These are phyloP conservation scores for Phytophthora boehmeriae DNA, from an alignment of 352 stramenopile genomes.

Conservation along the genomic window DNA sequence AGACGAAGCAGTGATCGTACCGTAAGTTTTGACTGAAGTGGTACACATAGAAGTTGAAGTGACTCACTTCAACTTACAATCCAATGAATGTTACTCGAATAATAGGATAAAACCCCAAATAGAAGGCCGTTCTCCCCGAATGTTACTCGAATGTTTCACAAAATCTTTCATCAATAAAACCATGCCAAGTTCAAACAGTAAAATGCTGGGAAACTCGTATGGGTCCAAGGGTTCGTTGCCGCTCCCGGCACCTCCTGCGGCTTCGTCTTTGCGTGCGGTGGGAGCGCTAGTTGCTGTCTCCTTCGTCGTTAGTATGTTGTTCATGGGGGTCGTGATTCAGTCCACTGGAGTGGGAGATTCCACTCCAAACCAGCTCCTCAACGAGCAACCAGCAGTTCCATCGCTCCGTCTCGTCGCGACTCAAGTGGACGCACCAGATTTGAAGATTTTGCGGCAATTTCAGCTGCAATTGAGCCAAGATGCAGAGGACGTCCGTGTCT, in stretches of 20 bases:
- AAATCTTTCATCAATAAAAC: not conserved
- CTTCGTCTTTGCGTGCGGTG: conserved; percentile 31
- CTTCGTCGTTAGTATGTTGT: conserved; percentile 39
- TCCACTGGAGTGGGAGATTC: conserved; percentile 28
- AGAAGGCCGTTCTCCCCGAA: no score
- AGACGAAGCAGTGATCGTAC: not conserved
- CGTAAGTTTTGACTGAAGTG: not conserved
- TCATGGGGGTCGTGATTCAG: conserved; percentile 44
- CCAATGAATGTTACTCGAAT: not conserved
- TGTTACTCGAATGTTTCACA: not conserved
- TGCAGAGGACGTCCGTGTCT: conserved; percentile 15
- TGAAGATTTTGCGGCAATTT: conserved; percentile 19
- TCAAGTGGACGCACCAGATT: conserved; percentile 1
- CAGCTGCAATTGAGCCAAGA: conserved; percentile 17
- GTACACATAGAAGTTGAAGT: not conserved
- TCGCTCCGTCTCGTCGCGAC: conserved; percentile 18
- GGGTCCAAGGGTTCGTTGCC: conserved; percentile 22
- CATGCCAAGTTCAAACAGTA: not conserved
- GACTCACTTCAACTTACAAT: conserved; percentile 3
- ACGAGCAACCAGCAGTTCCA: conserved; percentile 4
- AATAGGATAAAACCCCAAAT: no score
- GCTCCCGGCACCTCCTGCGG: conserved; percentile 24
- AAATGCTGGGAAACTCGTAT: conserved; percentile 17
- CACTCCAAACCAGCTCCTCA: conserved; percentile 8
- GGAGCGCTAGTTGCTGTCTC: conserved; percentile 32